Percentiles rank a stretch among this genome's conserved stretches.
These are phyloP conservation scores for Spizellomyces punctatus DNA, from an alignment of 192 early-diverging fungal species.

Conservation along the genomic window DNA sequence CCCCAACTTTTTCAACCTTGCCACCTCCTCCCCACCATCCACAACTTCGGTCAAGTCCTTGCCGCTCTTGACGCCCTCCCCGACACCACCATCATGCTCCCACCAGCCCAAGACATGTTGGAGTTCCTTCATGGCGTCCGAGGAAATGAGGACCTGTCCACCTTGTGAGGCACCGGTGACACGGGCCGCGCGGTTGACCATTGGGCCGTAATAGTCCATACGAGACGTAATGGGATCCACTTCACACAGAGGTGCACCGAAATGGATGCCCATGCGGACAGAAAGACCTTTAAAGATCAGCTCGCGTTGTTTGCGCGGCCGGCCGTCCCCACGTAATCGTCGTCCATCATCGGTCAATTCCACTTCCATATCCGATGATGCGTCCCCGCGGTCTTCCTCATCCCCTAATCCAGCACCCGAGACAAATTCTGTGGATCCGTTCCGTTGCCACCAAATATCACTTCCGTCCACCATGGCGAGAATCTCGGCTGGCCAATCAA, in stretches of 20 bases:
- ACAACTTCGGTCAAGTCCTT: constrained; percentile 26
- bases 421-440: constrained; percentile 22
- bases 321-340: neutral
- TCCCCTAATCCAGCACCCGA: constrained; percentile 20
- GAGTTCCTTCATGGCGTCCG: constrained; percentile 74
- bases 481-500: constrained; percentile 88
- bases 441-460: constrained; percentile 64
- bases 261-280: constrained; percentile 94
- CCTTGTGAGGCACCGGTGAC: constrained; percentile 85
- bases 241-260: constrained; percentile 84
- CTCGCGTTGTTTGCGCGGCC: constrained; percentile 15
- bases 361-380: constrained; percentile 12
- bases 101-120: constrained; percentile 28
- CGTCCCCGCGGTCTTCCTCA: constrained; percentile 14
- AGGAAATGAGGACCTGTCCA: constrained; percentile 85
- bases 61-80: constrained; percentile 25
- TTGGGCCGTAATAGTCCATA: constrained; percentile 96
- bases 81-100: constrained; percentile 6
- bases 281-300: constrained; percentile 83
- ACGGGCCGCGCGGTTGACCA: constrained; percentile 86
- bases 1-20: constrained; percentile 28
- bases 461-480: constrained; percentile 75
- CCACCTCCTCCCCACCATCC: constrained; percentile 19
- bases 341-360: constrained; percentile 23
- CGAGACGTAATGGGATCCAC: constrained; percentile 84